Base-by-base conservation (phyloP, 176 grass and related monocot genomes). In the Triticum timopheevii region DNA sequence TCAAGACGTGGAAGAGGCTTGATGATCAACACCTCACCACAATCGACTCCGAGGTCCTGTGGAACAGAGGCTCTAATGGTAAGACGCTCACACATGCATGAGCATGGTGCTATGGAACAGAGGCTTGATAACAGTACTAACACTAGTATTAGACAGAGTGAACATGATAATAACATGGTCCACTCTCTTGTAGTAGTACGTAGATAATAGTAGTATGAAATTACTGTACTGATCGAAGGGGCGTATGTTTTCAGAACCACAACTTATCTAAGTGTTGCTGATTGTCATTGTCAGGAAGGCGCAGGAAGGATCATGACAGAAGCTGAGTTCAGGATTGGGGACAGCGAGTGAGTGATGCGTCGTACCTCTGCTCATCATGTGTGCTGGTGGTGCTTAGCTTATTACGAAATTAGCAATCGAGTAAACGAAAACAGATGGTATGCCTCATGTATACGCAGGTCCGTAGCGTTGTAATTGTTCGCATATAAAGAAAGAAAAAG, bases 1-100 rank as follows among this genome's bases (percentile, higher is more conserved):
- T 98, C 70, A 98, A 92, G 90, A 94, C 96, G 59, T 98, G 96
- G 96, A 95, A 95, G 83, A 92, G 93, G 58, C 92, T 95, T 73
- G 96, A 98, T 73, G 96, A 98, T 88, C 25, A 82, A 40, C 77
- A 86, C 69, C 93, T 98, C 30, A 94, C 90, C 62, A 98, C 86
- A 23, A 94, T 91, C 70, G 96, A 98, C 45, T 91, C 92, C 13
- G 81, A 95, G 78, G 86, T 96, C 61, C 88, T 98, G 20, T 98
- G 96, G 96, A 98, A 89, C 65, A 92, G 65, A 72, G 92, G 86
- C 61, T 86, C 81, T 38, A 90, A 87, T 63, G 92, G 96, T 94
- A 92, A 88, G 90, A 27, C 34, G 42, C 7, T 73, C 38, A n/a
- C 8, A 10, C 63, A 28, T 84, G 10, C 49, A n/a, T 19, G 17